Conservation (phyloP, 2,329 filamentous ascomycete genomes). For the Pseudocercospora fijiensis region DNA sequence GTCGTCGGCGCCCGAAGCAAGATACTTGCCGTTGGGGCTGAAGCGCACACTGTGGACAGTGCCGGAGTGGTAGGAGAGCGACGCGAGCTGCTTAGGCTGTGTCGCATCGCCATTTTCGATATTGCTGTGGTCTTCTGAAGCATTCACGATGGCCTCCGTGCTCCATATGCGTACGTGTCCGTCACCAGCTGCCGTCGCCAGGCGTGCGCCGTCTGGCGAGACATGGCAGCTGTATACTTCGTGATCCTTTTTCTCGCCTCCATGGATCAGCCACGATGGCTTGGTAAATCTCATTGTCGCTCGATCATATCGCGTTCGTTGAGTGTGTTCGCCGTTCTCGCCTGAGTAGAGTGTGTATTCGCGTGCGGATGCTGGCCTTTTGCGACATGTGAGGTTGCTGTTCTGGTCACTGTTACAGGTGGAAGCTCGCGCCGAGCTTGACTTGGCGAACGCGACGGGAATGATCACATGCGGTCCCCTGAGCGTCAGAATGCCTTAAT, state of each 20-base stretch:
- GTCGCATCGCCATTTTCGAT: conserved; percentile 35
- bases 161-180: conserved; percentile 98
- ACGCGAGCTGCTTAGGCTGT: conserved; percentile 88
- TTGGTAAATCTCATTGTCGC: conserved; percentile 67
- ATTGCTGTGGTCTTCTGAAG: conserved; percentile 66
- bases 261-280: conserved; percentile 93
- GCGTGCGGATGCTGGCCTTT: neutral
- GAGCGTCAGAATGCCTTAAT: neutral
- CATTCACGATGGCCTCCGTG: conserved; percentile 85
- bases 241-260: conserved; percentile 95
- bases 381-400: neutral
- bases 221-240: conserved; percentile 98
- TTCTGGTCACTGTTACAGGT: neutral
- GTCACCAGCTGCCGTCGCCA: conserved; percentile 95
- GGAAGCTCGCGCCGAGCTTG: neutral
- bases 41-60: conserved; percentile 97
- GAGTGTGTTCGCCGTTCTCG: neutral
- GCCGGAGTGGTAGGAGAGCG: conserved; percentile 97
- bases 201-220: conserved; percentile 85
- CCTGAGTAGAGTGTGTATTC: neutral
- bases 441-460: neutral
- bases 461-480: neutral
- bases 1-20: conserved; percentile 96
- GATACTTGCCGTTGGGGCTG: conserved; percentile 89
- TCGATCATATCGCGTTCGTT: conserved; percentile 4